phyloP scores from a whole-genome alignment of 164 flowering plant species.

The Paratinospora sagittata region DNA sequence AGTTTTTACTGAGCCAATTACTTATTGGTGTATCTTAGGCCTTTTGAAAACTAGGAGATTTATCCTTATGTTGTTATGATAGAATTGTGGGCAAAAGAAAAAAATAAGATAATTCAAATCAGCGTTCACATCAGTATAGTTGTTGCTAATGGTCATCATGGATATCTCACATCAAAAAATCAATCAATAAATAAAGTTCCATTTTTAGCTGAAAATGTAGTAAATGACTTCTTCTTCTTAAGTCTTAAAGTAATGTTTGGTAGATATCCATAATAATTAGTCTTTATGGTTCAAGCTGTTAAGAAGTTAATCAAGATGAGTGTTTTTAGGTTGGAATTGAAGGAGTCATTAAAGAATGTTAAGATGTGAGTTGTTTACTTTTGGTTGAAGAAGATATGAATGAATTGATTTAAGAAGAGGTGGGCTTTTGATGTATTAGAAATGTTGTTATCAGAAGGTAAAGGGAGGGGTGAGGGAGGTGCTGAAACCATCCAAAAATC shows the following conservation, averaged over 20 bases:
- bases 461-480: constrained; percentile 1
- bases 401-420: background rate
- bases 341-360: background rate
- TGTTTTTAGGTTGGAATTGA: background rate
- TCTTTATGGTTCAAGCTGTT: background rate
- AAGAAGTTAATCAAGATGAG: background rate
- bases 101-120: background rate
- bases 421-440: background rate
- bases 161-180: no score
- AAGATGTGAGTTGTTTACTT: background rate
- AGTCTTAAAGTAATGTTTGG: no score
- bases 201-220: no score
- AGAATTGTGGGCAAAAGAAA: no score
- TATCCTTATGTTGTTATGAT: no score
- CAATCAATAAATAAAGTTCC: no score
- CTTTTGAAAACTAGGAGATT: background rate
- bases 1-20: no score
- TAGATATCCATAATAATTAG: no score
- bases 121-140: background rate
- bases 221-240: no score
- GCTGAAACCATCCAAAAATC: background rate
- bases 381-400: background rate
- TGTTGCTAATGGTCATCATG: no score
- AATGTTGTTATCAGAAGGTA: background rate
- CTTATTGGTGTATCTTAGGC: background rate